Base-by-base conservation (phyloP, 2,329 filamentous ascomycete genomes). In the Trichoderma hamatum region DNA sequence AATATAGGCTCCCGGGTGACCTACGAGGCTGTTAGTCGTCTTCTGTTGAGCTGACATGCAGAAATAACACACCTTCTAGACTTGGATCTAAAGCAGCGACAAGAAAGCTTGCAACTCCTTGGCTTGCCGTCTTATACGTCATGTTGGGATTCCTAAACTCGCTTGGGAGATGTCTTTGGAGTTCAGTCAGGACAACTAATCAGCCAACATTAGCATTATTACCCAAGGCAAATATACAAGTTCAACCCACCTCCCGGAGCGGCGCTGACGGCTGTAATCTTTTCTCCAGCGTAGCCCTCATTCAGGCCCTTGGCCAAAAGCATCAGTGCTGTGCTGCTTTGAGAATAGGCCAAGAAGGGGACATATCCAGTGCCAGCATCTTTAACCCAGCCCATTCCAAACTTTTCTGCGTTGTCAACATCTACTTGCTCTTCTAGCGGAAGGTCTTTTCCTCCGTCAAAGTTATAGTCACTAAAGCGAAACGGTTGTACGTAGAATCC, bases 91-190 rank as follows among this genome's bases (percentile, higher is more conserved):
- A 24, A 21, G 67, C 67, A 26, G 67, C 67, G 10, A 68, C 59
- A 6, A 68, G 59, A 39, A 68, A 68, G 51, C 67, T 68, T n/a
- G 67, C 67, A 14, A 36, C 67, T 24, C 67, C 67, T n/a, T 63
- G 67, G 19, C 58, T 63, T 16, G 67, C 51, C 9, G 67, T 51
- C 34, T 68, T 68, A 16, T 68, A 68, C 2, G 46, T 28, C 49
- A 62, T 63, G 11, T 56, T 68, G n/a, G 49, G 67, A 46, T 68
- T 68, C 11, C 67, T 52, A 19, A 68, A 68, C 2, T 56, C 59
- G 7, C 28, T 19, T 28, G 56, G 65, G 2, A 68, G 51, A 3
- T 68, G 67, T 30, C 67, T 63, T 28, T 68, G 67, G 2, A 68
- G 49, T 21, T 68, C 67, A 16, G 67, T 68, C 46, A 68, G n/a